Evolutionary conservation across 345 rosid species (phyloP), one percentile per base, ranked within the genome.

Genomic region (Balakata baccata): DNA sequence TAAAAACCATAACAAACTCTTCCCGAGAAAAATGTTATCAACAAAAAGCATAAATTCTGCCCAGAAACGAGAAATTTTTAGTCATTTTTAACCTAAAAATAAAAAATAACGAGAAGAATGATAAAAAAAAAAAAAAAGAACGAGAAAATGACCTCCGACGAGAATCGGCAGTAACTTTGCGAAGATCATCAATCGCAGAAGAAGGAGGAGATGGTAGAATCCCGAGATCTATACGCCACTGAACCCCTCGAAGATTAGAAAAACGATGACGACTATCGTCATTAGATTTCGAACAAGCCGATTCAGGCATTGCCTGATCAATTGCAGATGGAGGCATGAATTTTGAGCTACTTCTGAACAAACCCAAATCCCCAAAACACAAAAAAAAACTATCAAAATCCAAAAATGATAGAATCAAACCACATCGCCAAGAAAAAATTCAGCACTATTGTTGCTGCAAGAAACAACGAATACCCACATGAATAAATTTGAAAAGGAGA

Each of bases 191-290:
- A 58, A 90, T 56, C 1, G 94, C 82, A 77, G 92, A 85, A 73
- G 88, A 75, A 12, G 78, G 65, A 3, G 83, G 83, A 47, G 79
- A 69, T 14, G 94, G 93, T 72, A 95, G 77, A 82, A 92, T 86
- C 70, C 93, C 92, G 43, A 92, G 98, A 88, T 88, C 82, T 69
- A 92, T 76, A 41, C 99, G 97, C 99, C 99, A 95, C 67, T 78
- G 89, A 1, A 92, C 89, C 50, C 98, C 87, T 82, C 98, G 87
- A 0, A 92, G 87, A 69, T 84, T 85, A 37, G 20, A 52, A 66
- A 69, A 75, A 68, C 67, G 51, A n/a, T 34, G 62, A 6, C 66
- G 46, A 69, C 46, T 83, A 45, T 81, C 78, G 53, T 58, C 77
- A 12, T 14, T 8, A 4, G 68, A 41, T n/a, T 68, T 62, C 18